Conservation (phyloP, 352 stramenopile species). For the Lagenidium sp. region DNA sequence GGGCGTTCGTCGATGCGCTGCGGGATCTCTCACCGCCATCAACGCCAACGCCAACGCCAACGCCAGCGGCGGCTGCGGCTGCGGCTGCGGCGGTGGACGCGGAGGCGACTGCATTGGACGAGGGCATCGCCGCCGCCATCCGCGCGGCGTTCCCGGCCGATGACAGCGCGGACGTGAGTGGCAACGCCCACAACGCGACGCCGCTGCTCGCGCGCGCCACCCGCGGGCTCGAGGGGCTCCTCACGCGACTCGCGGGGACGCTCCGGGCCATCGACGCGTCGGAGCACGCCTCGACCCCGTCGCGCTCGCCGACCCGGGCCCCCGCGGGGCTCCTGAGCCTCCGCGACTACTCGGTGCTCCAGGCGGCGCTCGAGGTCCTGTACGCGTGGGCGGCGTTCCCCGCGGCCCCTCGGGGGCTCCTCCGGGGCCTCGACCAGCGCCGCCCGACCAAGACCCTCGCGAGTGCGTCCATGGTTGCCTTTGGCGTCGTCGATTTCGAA, state of each 20-base stretch:
- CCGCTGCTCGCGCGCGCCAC: background rate
- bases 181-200: conserved; percentile 12
- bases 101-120: too few species aligned
- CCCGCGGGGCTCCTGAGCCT: conserved; percentile 68
- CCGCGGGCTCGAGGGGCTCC: conserved; percentile 3
- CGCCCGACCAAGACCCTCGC: conserved; percentile 68
- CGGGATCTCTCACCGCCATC: too few species aligned
- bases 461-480: conserved; percentile 58
- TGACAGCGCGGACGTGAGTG: background rate
- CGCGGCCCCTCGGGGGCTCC: conserved; percentile 33
- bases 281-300: conserved; percentile 8
- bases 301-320: conserved; percentile 18
- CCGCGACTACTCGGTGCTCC: conserved; percentile 74
- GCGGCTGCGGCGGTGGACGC: too few species aligned
- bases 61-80: too few species aligned
- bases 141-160: conserved; percentile 14
- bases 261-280: conserved; percentile 38
- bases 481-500: too few species aligned
- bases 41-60: conserved; percentile 15
- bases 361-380: conserved; percentile 67
- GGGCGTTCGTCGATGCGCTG: conserved; percentile 59
- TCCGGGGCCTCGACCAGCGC: conserved; percentile 53
- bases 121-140: conserved; percentile 21
- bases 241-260: conserved; percentile 21
- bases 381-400: conserved; percentile 62